Percentiles rank a stretch among this genome's conserved stretches.
phyloP scores from a whole-genome alignment of 2,329 filamentous ascomycete species.

The Chaetomiaceae sp. region DNA sequence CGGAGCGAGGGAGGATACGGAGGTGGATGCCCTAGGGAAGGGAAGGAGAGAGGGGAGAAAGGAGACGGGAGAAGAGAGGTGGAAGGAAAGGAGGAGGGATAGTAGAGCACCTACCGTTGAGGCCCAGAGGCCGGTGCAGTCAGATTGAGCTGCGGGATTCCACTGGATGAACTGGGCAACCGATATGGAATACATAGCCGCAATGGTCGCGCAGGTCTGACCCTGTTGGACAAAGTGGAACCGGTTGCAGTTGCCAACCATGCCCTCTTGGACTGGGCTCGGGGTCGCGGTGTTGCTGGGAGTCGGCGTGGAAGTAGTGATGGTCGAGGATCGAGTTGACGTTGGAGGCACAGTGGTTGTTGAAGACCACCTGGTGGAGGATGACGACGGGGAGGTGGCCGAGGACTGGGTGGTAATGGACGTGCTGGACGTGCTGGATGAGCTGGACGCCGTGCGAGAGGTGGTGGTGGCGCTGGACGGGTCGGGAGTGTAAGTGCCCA shows the following conservation, averaged over 20 bases:
- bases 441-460: neutral
- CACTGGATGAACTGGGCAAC: slow-evolving; percentile 5
- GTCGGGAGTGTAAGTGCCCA: slow-evolving; percentile 11
- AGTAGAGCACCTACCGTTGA: neutral
- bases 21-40: too few relatives aligned
- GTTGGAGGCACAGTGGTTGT: neutral
- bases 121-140: slow-evolving; percentile 13
- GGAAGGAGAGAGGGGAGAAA: neutral
- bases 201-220: slow-evolving; percentile 14
- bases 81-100: neutral
- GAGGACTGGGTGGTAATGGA: slow-evolving; percentile 9
- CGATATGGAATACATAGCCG: slow-evolving; percentile 7
- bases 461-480: neutral
- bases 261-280: slow-evolving; percentile 26
- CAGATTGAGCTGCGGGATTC: slow-evolving; percentile 5
- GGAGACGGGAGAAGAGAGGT: neutral
- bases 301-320: neutral
- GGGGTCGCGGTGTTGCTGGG: slow-evolving; percentile 27
- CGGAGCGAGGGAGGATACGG: too few relatives aligned
- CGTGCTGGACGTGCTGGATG: neutral
- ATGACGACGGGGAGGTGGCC: slow-evolving; percentile 7
- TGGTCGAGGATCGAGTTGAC: neutral
- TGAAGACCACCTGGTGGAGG: neutral
- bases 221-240: slow-evolving; percentile 10
- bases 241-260: slow-evolving; percentile 22